Percentiles rank a stretch among this genome's conserved stretches.
phyloP scores from a whole-genome alignment of 2,329 filamentous ascomycete genomes.

The Chaetomiaceae sp. region DNA sequence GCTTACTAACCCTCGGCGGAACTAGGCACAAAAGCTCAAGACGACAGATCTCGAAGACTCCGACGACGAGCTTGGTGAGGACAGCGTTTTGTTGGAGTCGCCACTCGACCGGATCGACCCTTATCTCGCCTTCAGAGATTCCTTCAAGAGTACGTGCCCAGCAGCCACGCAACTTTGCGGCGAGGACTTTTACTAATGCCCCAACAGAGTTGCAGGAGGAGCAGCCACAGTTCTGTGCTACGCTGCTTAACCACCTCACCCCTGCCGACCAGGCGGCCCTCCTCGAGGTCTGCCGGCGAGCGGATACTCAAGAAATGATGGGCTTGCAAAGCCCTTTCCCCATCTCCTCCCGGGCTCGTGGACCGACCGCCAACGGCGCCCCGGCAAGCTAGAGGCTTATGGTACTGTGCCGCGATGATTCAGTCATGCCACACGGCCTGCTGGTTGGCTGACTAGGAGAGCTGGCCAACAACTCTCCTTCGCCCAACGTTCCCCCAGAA shows the following conservation, averaged over 20 bases:
- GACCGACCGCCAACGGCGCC: slow-evolving; percentile 17
- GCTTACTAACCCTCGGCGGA: slow-evolving; percentile 23
- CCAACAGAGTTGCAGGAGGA: slow-evolving; percentile 75
- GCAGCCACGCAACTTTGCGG: background rate
- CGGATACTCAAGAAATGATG: slow-evolving; percentile 46
- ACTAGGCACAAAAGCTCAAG: slow-evolving; percentile 75
- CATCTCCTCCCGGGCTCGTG: slow-evolving; percentile 14
- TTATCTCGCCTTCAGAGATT: slow-evolving; percentile 80
- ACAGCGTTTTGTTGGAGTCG: slow-evolving; percentile 87
- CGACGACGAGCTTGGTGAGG: slow-evolving; percentile 86
- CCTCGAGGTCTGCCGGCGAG: slow-evolving; percentile 70
- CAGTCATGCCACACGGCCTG: background rate
- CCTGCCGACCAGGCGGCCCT: slow-evolving; percentile 78
- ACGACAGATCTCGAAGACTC: slow-evolving; percentile 62
- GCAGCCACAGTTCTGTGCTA: slow-evolving; percentile 83
- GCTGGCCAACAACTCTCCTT: background rate
- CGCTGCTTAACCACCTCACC: slow-evolving; percentile 71
- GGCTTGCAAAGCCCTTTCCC: slow-evolving; percentile 31
- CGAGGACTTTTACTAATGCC: background rate
- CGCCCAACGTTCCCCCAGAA: background rate
- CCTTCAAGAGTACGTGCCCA: slow-evolving; percentile 68
- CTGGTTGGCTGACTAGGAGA: background rate
- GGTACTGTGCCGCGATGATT: background rate
- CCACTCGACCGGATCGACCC: slow-evolving; percentile 94
- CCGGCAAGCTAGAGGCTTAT: slow-evolving; percentile 17